phyloP scores from a whole-genome alignment of 148 eudicot species.

The Rhododendron molle region DNA sequence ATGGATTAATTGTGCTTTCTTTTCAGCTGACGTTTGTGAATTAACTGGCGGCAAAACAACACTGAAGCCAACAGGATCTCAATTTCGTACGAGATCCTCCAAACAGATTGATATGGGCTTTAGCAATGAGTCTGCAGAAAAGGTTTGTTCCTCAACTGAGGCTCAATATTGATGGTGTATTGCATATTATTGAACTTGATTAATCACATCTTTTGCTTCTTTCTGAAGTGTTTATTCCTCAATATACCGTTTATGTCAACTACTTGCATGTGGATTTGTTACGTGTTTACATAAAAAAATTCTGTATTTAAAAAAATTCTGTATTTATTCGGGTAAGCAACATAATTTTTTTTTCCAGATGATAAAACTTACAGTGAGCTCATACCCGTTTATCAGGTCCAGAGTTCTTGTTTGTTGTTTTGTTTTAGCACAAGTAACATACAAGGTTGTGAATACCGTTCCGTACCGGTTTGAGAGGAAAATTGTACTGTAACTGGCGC shows the following conservation, averaged over 20 bases:
- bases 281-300: background rate
- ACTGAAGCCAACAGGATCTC: background rate
- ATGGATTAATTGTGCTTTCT: background rate
- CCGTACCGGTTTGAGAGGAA: too few relatives aligned
- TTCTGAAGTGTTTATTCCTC: slow-evolving; percentile 4
- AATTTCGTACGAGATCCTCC: background rate
- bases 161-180: background rate
- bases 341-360: background rate
- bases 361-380: background rate
- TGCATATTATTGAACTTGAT: background rate
- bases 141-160: slow-evolving; percentile 30
- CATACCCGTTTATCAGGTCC: background rate
- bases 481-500: too few relatives aligned
- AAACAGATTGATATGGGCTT: background rate
- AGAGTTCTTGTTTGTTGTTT: background rate
- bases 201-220: background rate
- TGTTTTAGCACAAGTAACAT: background rate
- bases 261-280: background rate
- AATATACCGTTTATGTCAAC: background rate
- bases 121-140: slow-evolving; percentile 22
- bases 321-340: background rate
- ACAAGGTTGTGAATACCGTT: too few relatives aligned
- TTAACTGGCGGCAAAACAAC: background rate
- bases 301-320: background rate
- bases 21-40: background rate